Percentiles rank a stretch among this genome's conserved stretches.
These are phyloP conservation scores for Cyberlindnera amylophila DNA, from an alignment of 805 yeast species.

Conservation along the genomic window DNA sequence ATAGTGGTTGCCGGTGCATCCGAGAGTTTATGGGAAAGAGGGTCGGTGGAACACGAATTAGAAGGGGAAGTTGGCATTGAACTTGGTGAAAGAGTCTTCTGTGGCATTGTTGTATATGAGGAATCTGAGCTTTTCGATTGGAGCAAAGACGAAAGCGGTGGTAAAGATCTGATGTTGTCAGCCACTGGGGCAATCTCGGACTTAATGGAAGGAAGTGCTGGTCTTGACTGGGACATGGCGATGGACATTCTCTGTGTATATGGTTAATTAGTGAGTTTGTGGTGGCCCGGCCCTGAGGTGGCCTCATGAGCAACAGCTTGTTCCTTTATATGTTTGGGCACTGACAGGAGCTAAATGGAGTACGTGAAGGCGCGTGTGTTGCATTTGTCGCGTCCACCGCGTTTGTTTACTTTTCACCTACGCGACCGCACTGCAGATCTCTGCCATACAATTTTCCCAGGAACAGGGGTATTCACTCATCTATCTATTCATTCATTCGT, in stretches of 20 bases:
- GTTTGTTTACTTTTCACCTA: slow-evolving; percentile 14
- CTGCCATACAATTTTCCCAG: too few relatives aligned
- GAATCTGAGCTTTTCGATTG: slow-evolving; percentile 4
- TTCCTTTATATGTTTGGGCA: slow-evolving; percentile 1
- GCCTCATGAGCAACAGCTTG: background rate
- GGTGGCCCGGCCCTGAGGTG: background rate
- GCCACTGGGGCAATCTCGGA: slow-evolving; percentile 8
- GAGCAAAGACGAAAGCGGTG: slow-evolving; percentile 20
- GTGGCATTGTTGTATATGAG: slow-evolving; percentile 7
- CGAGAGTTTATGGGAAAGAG: slow-evolving; percentile 6
- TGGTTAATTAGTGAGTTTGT: background rate
- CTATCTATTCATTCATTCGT: too few relatives aligned
- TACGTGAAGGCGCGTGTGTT: slow-evolving; percentile 6
- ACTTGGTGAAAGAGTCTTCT: slow-evolving; percentile 8
- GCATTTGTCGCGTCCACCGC: slow-evolving; percentile 6
- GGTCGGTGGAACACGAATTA: slow-evolving; percentile 8
- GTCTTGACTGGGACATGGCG: slow-evolving; percentile 18
- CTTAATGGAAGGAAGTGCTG: slow-evolving; percentile 17
- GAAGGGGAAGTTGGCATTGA: slow-evolving; percentile 19
- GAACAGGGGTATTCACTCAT: too few relatives aligned
- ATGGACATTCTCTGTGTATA: slow-evolving; percentile 12
- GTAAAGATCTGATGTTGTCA: slow-evolving; percentile 9
- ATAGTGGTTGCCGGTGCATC: slow-evolving; percentile 4
- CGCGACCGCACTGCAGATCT: too few relatives aligned
- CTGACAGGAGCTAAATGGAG: slow-evolving; percentile 11